Evolutionary conservation across 2,329 filamentous ascomycete genomes (phyloP), one percentile per base, ranked within the genome.

Genomic region (Sporothrix schenckii): DNA sequence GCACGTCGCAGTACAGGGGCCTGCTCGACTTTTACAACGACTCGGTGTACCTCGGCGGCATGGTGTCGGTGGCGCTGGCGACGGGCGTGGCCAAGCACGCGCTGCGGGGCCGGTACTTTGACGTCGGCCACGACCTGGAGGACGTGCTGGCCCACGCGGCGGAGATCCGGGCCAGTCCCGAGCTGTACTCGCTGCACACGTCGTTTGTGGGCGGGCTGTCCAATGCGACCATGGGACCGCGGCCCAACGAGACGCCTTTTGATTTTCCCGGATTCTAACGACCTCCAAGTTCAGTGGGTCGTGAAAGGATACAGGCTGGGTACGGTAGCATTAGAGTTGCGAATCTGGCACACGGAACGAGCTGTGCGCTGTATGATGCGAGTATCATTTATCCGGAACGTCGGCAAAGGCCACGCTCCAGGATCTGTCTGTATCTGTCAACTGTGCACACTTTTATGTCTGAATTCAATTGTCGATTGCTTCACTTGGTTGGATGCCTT

Each of bases 11-110:
- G 27, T 76, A 75, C 58, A 41, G 72, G 34, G 72, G 73, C 44
- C 68, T 72, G 47, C 73, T 77, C 4, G 74, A 77, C 61, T 68
- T 73, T 14, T 78, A 78, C 73, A 76, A 76, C 69, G 77, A 78
- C 68, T 78, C 77, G 24, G 76, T 76, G 0, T 75, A 78, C 70
- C 74, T 78, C n/a, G 77, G 77, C 72, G 77, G 77, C 39, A 78
- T 78, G 77, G 70, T 75, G 11, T 78, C 77, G 56, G 77, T 78
- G 2, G 77, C 77, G 47, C 71, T 78, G 47, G 77, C 77, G 2
- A 75, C 74, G 21, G 77, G 76, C 0, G 7, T 77, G 1, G 77
- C 73, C 30, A 78, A 76, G 69, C 69, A 73, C 4, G 74, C 68
- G 6, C 70, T 78, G 58, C 72, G 74, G 41, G 77, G 77, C 4